Percentiles rank a stretch among this genome's conserved stretches.
Evolutionary conservation across 2,329 filamentous ascomycete genomes (phyloP).

Genomic region (Gliomastix tumulicola): DNA sequence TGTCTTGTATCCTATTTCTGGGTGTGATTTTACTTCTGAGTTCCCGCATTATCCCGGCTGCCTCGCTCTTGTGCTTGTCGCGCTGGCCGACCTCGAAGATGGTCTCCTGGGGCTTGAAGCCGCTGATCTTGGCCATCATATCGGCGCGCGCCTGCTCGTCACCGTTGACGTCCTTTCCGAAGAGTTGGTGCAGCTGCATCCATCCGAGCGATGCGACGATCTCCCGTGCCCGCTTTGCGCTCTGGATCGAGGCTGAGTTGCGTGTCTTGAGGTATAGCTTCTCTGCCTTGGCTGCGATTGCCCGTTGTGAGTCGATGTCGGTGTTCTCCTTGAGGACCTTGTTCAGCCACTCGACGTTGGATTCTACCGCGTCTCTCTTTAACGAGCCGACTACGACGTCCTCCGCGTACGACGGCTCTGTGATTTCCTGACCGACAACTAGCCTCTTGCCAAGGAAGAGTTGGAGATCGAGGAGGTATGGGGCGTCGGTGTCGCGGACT

Average conservation of each 20-base stretch:
- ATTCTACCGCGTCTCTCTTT: slow-evolving; percentile 65
- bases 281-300: slow-evolving; percentile 80
- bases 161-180: slow-evolving; percentile 61
- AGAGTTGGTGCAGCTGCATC: slow-evolving; percentile 72
- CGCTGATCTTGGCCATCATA: slow-evolving; percentile 84
- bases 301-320: slow-evolving; percentile 65
- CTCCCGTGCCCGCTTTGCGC: slow-evolving; percentile 79
- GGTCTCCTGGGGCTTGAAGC: slow-evolving; percentile 84
- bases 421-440: slow-evolving; percentile 62
- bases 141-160: slow-evolving; percentile 68
- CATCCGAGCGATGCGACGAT: slow-evolving; percentile 64
- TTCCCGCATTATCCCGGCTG: slow-evolving; percentile 69
- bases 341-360: slow-evolving; percentile 73
- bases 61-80: slow-evolving; percentile 63
- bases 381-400: slow-evolving; percentile 80
- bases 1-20: slow-evolving; percentile 32
- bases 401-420: slow-evolving; percentile 63
- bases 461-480: slow-evolving; percentile 89
- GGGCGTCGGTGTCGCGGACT: slow-evolving; percentile 78
- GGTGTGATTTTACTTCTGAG: slow-evolving; percentile 63
- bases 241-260: slow-evolving; percentile 84
- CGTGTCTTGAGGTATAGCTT: slow-evolving; percentile 86
- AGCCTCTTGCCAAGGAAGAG: slow-evolving; percentile 85
- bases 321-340: slow-evolving; percentile 69
- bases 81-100: slow-evolving; percentile 89